These are phyloP conservation scores for Nicotiana sylvestris DNA, from an alignment of 257 asterid species.

Conservation along the genomic window DNA sequence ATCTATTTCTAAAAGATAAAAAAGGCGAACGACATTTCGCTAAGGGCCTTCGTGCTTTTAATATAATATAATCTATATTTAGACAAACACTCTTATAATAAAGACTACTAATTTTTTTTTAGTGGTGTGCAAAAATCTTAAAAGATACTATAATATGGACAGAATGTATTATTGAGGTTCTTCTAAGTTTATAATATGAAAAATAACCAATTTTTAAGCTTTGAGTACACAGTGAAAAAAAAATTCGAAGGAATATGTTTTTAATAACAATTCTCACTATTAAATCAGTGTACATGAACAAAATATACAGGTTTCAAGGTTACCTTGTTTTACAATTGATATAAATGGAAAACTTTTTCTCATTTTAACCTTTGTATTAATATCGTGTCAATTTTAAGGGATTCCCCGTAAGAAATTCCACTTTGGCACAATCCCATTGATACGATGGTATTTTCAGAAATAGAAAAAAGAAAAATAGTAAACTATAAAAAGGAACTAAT, in stretches of 20 bases:
- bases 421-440: not conserved
- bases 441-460: not conserved
- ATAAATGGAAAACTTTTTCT: not conserved
- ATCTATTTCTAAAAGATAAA: too few species aligned
- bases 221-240: not conserved
- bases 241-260: not conserved
- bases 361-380: not conserved
- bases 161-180: not conserved
- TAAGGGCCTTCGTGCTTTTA: too few species aligned
- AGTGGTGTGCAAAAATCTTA: not conserved
- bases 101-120: not conserved
- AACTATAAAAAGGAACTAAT: not conserved
- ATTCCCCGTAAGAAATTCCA: not conserved
- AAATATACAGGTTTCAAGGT: not conserved
- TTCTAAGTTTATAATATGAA: not conserved
- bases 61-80: too few species aligned
- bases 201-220: not conserved
- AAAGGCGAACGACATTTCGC: too few species aligned
- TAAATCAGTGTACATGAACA: not conserved
- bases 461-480: not conserved
- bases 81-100: too few species aligned
- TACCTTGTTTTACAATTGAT: not conserved
- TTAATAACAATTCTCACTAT: not conserved
- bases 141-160: not conserved
- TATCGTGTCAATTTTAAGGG: not conserved